Evolutionary conservation across 768 basidiomycete species (phyloP), one percentile per base, ranked within the genome.

Genomic region (Pulveroboletus frians): DNA sequence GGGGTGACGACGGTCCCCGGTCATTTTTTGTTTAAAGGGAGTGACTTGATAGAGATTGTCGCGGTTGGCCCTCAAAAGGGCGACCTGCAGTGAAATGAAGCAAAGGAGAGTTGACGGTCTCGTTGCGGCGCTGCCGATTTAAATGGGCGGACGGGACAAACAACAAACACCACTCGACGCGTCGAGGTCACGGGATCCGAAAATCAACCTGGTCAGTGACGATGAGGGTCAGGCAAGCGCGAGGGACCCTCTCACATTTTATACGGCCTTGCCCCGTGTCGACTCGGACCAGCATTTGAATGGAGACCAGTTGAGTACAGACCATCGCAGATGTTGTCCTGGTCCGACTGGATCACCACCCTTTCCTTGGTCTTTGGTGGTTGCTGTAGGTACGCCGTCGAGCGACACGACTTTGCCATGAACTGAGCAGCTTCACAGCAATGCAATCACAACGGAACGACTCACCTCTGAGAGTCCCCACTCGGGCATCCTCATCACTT

Each of bases 301-400:
- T 32, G 36, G 6, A 30, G 48, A 39, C 42, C 20, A 13, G 9
- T 9, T 29, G 39, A 35, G 27, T 9, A 6, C 38, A 32, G 45
- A 32, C 52, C 20, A 31, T 10, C 9, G 4, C 29, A 14, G 26
- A 55, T 59, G 59, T 17, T 60, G 37, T 57, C 61, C 34, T 3
- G 21, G 29, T 53, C 64, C 11, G 66, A 66, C 29, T 92, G 86
- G 88, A 47, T 76, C 8, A 68, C 80, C 9, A 83, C 89, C 1
- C 64, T 94, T 21, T 71, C 80, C 1, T 72, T 93, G 18, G 79
- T 93, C 9, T 94, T 96, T 61, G 92, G 91, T 2, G 93, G 93
- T 1, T 96, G 93, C 68, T 96, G 93, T 74, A 83, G 84, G 77
- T 79, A 34, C 63, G 68, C 5, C 55, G 48, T 41, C 31, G 6